phyloP scores from a whole-genome alignment of 257 asterid genomes.

The Solanum chiquidenum region DNA sequence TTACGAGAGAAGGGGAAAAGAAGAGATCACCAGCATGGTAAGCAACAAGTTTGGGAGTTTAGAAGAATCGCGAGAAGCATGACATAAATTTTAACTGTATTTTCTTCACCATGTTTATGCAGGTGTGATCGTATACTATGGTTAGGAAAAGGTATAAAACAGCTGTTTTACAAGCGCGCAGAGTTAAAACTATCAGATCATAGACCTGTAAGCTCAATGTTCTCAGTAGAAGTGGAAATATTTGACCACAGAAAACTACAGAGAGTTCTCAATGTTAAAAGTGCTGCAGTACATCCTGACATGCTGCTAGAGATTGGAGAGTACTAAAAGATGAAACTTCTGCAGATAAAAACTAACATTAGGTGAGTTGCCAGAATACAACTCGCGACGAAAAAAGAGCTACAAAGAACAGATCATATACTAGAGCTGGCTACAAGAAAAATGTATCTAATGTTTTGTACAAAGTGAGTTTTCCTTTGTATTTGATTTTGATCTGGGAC shows the following conservation, averaged over 20 bases:
- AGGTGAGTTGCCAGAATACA: background rate
- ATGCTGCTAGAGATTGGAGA: constrained; percentile 26
- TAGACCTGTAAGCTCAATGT: constrained; percentile 71
- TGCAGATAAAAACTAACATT: background rate
- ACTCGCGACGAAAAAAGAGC: background rate
- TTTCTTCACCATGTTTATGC: background rate
- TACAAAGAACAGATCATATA: background rate
- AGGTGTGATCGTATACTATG: constrained; percentile 96
- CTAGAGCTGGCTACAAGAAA: background rate
- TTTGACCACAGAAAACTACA: constrained; percentile 72
- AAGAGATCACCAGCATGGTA: constrained; percentile 96
- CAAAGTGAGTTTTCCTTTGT: background rate
- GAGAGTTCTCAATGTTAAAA: constrained; percentile 56
- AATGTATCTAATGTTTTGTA: background rate
- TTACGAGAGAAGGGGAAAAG: constrained; percentile 75
- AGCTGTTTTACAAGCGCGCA: constrained; percentile 50
- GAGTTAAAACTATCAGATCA: constrained; percentile 73
- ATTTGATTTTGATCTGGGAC: background rate
- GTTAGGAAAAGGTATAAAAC: constrained; percentile 85
- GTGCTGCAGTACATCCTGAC: constrained; percentile 60
- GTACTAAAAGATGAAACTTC: constrained; percentile 1
- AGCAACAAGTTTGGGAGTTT: background rate
- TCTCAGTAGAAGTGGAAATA: constrained; percentile 67
- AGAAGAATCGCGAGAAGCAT: background rate
- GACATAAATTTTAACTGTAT: background rate